phyloP scores from a whole-genome alignment of 1,284 basidiomycete genomes.

The Pseudozyma tsukubaensis region DNA sequence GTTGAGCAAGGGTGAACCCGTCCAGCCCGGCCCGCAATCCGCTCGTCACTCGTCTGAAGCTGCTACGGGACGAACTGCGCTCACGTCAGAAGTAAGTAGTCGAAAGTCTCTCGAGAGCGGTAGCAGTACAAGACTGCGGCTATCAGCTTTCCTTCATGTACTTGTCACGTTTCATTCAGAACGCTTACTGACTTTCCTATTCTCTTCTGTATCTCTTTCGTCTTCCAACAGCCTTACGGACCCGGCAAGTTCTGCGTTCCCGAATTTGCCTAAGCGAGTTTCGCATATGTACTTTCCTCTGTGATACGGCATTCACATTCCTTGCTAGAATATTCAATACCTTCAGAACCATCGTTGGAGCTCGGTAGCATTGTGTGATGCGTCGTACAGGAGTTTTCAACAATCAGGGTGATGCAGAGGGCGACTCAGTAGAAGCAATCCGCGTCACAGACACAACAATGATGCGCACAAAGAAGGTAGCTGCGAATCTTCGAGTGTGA shows the following conservation, averaged over 20 bases:
- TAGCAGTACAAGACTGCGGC: neutral
- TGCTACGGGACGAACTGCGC: conserved; percentile 82
- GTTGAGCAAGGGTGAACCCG: conserved; percentile 85
- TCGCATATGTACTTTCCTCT: conserved; percentile 7
- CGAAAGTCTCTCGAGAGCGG: neutral
- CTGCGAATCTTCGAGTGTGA: too few relatives aligned
- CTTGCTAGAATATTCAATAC: conserved; percentile 30
- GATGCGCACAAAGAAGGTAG: too few relatives aligned
- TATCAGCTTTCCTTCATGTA: neutral
- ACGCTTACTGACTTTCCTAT: conserved; percentile 4
- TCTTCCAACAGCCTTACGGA: conserved; percentile 82
- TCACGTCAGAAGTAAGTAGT: conserved; percentile 79
- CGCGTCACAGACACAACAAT: too few relatives aligned
- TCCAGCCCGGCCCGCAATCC: conserved; percentile 91
- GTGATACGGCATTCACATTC: neutral
- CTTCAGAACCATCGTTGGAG: conserved; percentile 1
- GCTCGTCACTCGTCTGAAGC: conserved; percentile 83
- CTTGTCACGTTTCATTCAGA: neutral
- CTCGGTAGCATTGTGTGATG: too few relatives aligned
- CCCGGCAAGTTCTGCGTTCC: conserved; percentile 88
- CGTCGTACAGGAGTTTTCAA: too few relatives aligned
- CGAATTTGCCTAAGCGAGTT: conserved; percentile 76
- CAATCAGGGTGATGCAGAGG: too few relatives aligned
- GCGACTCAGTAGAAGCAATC: too few relatives aligned
- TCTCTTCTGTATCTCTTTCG: neutral